Evolutionary conservation across 495 filamentous ascomycete genomes (phyloP), one percentile per base, ranked within the genome.

Genomic region (Barbatosphaeria neglecta): DNA sequence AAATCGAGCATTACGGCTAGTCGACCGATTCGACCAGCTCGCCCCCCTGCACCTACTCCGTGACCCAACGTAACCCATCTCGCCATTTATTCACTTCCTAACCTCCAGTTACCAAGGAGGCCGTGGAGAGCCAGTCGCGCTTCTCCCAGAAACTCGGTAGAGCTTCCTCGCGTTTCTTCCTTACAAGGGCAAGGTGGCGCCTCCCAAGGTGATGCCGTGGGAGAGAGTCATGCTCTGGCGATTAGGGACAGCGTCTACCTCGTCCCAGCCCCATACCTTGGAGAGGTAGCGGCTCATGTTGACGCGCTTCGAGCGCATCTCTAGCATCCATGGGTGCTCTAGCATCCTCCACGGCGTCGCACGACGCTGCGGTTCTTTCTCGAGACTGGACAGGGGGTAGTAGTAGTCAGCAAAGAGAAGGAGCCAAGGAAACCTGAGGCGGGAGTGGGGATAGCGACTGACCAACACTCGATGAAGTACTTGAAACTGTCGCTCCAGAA

Each of bases 391-490:
- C 35, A 20, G 43, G 31, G 23, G n/a, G 15, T 43, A 16, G 42
- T 23, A 13, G 16, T 17, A 39, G 37, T 39, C 33, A 9, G 25
- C 15, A 38, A 16, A 41, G 6, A 28, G 19, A 40, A 24, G 16
- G n/a, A n/a, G n/a, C n/a, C n/a, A n/a, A n/a, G n/a, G n/a, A n/a
- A n/a, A n/a, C n/a, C n/a, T 35, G 19, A 39, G 16, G 33, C 24
- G 31, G n/a, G 35, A 31, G 46, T 17, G 23, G 31, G 31, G 16
- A 15, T n/a, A 35, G 42, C 25, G 46, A 86, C 87, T 61, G 82
- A 97, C 92, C 93, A 97, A 80, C 89, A 95, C 65, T 94, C 89
- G 62, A 98, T 95, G 54, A 97, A 98, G 62, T 95, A 96, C 60
- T 98, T 98, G 66, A 98, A 97, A 52, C 81, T 92, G 54, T 89